Percentiles rank a stretch among this genome's conserved stretches.
These are phyloP conservation scores for Dothistroma pini DNA, from an alignment of 2,329 filamentous ascomycete genomes.

Conservation along the genomic window DNA sequence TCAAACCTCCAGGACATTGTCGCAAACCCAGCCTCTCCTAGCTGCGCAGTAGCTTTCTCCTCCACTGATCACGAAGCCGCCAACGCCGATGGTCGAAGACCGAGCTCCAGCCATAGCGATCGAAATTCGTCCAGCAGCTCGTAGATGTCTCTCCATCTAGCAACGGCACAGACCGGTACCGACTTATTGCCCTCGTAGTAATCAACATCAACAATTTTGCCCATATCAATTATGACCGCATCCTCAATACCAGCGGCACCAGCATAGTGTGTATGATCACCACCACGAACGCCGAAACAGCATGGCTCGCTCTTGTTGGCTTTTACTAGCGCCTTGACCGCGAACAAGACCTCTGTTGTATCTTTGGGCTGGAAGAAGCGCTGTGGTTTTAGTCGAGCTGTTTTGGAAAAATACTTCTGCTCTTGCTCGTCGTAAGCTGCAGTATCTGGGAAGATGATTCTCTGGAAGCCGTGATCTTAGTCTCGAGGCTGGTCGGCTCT, in stretches of 20 bases:
- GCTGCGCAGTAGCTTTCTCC: conserved; percentile 26
- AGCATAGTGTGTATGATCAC: conserved; percentile 25
- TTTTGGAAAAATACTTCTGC: conserved; percentile 16
- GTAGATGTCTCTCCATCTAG: conserved; percentile 46
- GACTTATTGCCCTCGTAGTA: conserved; percentile 35
- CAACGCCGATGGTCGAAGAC: conserved; percentile 23
- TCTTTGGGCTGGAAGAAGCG: conserved; percentile 14
- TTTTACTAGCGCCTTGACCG: conserved; percentile 12
- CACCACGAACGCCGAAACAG: conserved; percentile 24
- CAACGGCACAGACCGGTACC: conserved; percentile 46
- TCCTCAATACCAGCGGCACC: conserved; percentile 24
- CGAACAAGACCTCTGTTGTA: conserved; percentile 9
- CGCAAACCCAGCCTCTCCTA: conserved; percentile 26
- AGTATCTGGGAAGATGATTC: no score
- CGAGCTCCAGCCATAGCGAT: conserved; percentile 46
- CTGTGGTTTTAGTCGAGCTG: conserved; percentile 11
- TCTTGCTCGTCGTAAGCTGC: conserved; percentile 9
- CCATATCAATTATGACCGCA: conserved; percentile 28
- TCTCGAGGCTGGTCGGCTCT: no score
- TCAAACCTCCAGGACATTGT: conserved; percentile 27
- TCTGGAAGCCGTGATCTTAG: no score
- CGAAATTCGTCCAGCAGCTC: conserved; percentile 39
- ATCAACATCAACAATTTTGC: conserved; percentile 25
- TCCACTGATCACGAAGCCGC: conserved; percentile 25
- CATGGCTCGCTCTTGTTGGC: conserved; percentile 18